Percentiles rank a stretch among this genome's conserved stretches.
These are phyloP conservation scores for Gregarina niphandrodes DNA, from an alignment of 169 alveolate species.

Conservation along the genomic window DNA sequence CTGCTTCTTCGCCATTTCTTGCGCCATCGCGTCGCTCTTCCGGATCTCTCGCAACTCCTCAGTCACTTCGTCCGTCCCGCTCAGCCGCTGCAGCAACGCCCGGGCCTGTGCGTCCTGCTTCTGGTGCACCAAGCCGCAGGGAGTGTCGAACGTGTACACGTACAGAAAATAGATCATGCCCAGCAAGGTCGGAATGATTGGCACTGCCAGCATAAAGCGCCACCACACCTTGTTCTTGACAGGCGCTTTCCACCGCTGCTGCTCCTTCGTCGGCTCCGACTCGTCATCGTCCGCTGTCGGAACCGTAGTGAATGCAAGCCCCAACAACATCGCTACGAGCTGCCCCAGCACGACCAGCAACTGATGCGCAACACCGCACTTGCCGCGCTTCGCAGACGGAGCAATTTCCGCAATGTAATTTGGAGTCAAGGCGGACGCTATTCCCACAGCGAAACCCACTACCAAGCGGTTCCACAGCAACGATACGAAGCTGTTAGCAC, in stretches of 20 bases:
- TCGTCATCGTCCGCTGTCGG: constrained; percentile 9
- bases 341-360: constrained; percentile 41
- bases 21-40: constrained; percentile 8
- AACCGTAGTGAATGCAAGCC: constrained; percentile 21
- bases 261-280: too few relatives aligned
- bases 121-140: constrained; percentile 14
- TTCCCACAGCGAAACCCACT: constrained; percentile 47
- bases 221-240: constrained; percentile 21
- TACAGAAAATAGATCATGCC: constrained; percentile 1
- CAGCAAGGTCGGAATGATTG: constrained; percentile 1
- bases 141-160: constrained; percentile 16
- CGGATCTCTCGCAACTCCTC: constrained; percentile 2
- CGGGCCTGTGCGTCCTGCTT: constrained; percentile 5
- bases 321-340: constrained; percentile 29
- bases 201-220: constrained; percentile 17
- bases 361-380: constrained; percentile 34
- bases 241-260: too few relatives aligned
- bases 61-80: constrained; percentile 6
- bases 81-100: constrained; percentile 8
- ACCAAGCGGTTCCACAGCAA: constrained; percentile 35
- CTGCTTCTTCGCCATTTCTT: constrained; percentile 4
- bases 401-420: constrained; percentile 44
- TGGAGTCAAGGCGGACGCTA: constrained; percentile 41
- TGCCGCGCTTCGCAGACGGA: constrained; percentile 37
- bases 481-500: constrained; percentile 14